Evolutionary conservation across 495 filamentous ascomycete genomes (phyloP).

Genomic region (Glutinoglossum americanum): DNA sequence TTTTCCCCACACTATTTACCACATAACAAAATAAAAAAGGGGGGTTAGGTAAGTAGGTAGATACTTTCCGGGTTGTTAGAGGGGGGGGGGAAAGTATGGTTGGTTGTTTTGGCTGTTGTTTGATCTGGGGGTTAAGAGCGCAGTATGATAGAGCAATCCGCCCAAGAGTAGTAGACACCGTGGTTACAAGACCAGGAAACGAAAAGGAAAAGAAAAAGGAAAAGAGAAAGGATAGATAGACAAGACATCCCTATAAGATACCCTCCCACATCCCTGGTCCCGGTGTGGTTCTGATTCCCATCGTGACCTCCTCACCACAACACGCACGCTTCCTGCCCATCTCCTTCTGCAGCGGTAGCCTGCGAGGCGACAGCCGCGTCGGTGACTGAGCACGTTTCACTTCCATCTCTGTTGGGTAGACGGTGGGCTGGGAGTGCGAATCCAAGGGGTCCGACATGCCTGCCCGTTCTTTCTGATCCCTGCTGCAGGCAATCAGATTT

Average conservation of each 20-base stretch:
- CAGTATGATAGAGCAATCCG: too few species aligned
- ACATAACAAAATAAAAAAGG: too few species aligned
- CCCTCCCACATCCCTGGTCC: conserved; percentile 40
- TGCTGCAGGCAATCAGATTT: conserved; percentile 2
- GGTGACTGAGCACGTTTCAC: neutral
- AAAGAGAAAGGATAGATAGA: neutral
- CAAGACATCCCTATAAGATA: conserved; percentile 17
- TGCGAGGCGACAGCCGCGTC: neutral
- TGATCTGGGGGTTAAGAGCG: too few species aligned
- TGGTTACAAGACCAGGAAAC: too few species aligned
- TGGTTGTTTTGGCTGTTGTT: too few species aligned
- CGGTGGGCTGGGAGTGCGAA: neutral
- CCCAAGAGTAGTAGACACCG: too few species aligned
- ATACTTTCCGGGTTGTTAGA: too few species aligned
- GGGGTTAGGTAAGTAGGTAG: too few species aligned
- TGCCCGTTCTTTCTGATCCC: conserved; percentile 1
- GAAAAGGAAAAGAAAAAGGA: too few species aligned
- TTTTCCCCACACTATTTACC: too few species aligned
- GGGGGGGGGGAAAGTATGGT: too few species aligned
- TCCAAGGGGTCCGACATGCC: neutral
- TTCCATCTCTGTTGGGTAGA: neutral
- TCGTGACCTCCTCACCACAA: conserved; percentile 28
- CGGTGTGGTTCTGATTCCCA: conserved; percentile 18
- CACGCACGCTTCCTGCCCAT: conserved; percentile 37
- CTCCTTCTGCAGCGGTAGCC: conserved; percentile 2